These are phyloP conservation scores for Quercus ilex DNA, from an alignment of 306 rosid genomes.

Conservation along the genomic window DNA sequence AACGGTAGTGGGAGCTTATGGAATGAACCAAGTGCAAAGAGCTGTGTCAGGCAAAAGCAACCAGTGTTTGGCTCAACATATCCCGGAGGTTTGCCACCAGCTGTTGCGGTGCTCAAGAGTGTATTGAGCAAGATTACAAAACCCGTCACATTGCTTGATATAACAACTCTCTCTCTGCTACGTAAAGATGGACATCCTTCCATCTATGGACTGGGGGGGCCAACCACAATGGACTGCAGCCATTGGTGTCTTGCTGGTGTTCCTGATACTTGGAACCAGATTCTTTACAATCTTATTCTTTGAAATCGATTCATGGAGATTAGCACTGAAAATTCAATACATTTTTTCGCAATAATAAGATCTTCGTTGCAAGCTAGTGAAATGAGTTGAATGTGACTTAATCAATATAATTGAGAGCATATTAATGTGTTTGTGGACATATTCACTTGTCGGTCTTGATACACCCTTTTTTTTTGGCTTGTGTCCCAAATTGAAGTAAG, in stretches of 20 bases:
- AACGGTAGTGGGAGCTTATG: slow-evolving; percentile 59
- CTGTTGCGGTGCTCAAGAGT: slow-evolving; percentile 54
- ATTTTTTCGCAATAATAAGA: too few relatives aligned
- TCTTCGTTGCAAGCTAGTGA: too few relatives aligned
- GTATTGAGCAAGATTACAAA: slow-evolving; percentile 48
- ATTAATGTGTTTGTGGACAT: too few relatives aligned
- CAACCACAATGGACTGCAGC: slow-evolving; percentile 60
- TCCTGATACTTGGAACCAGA: slow-evolving; percentile 91
- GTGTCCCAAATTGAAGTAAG: too few relatives aligned
- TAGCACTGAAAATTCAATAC: neutral
- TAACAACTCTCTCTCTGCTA: slow-evolving; percentile 68
- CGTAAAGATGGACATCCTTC: slow-evolving; percentile 95
- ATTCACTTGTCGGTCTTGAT: too few relatives aligned
- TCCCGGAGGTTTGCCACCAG: slow-evolving; percentile 71
- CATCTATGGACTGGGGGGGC: slow-evolving; percentile 55
- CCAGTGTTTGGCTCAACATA: slow-evolving; percentile 63
- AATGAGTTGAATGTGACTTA: too few relatives aligned
- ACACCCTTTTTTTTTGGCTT: too few relatives aligned
- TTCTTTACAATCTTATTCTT: slow-evolving; percentile 65
- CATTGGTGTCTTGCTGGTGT: slow-evolving; percentile 97
- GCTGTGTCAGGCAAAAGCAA: slow-evolving; percentile 44
- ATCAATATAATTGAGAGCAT: too few relatives aligned
- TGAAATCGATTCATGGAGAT: neutral
- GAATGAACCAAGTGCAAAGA: slow-evolving; percentile 69
- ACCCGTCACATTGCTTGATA: slow-evolving; percentile 65